These are phyloP conservation scores for Alnus rubra DNA, from an alignment of 306 rosid species.

Conservation along the genomic window DNA sequence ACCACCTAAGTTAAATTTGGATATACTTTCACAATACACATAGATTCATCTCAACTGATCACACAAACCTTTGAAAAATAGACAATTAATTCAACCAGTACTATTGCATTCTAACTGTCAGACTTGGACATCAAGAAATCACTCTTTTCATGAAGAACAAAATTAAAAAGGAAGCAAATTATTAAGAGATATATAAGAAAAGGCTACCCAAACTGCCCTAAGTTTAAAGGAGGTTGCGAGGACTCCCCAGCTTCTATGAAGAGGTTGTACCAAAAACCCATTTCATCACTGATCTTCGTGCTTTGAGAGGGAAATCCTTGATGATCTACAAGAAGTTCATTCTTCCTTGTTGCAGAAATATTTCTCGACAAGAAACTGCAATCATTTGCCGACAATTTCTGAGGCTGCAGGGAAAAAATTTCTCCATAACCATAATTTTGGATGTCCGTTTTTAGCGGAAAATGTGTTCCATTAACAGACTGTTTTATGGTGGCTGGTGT, in stretches of 20 bases:
- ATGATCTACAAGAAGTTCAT: not conserved
- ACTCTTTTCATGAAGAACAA: no score
- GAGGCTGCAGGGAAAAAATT: not conserved
- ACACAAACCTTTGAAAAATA: no score
- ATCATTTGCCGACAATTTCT: not conserved
- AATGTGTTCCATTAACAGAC: not conserved
- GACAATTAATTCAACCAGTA: no score
- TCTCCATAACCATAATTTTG: not conserved
- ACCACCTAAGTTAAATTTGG: no score
- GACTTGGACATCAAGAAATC: no score
- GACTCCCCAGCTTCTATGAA: conserved; percentile 41
- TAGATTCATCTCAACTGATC: no score
- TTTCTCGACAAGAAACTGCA: conserved; percentile 5
- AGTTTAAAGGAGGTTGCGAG: conserved; percentile 19
- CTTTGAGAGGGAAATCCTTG: not conserved
- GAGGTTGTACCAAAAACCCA: conserved; percentile 55
- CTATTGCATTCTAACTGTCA: no score
- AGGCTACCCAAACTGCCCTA: not conserved
- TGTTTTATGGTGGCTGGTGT: conserved; percentile 12
- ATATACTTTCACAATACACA: no score
- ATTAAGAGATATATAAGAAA: no score
- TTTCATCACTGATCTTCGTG: conserved; percentile 42
- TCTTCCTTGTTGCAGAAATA: conserved; percentile 19
- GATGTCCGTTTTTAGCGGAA: not conserved
- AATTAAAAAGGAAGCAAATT: not conserved